A percentile compares a stretch with the other conserved stretches of the same genome.
These are phyloP conservation scores for Intubia oerlemansii DNA, from an alignment of 2,329 filamentous ascomycete genomes.

Conservation along the genomic window DNA sequence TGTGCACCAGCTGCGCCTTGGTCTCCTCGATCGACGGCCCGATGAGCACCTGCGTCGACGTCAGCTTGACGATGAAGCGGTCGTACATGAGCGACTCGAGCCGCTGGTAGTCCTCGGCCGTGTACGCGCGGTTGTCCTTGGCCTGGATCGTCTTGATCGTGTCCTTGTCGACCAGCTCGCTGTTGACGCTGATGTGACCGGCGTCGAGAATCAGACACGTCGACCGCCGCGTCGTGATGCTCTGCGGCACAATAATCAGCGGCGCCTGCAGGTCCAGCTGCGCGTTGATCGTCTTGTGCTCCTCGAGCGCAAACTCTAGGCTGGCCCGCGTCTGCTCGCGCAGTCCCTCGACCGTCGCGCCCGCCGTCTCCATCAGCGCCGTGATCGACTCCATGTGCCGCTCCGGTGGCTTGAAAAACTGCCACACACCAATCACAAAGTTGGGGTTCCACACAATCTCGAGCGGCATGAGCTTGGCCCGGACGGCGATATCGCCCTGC, in stretches of 20 bases:
- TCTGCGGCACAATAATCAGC: conserved; percentile 89
- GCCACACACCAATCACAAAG: conserved; percentile 73
- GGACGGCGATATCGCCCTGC: conserved; percentile 76
- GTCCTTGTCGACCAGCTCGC: conserved; percentile 80
- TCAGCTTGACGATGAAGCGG: conserved; percentile 79
- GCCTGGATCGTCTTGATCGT: conserved; percentile 76
- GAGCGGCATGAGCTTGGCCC: conserved; percentile 79
- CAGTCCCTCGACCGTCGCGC: conserved; percentile 85
- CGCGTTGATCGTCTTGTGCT: conserved; percentile 95
- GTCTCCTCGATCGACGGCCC: conserved; percentile 84
- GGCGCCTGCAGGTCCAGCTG: conserved; percentile 90
- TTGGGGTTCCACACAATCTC: conserved; percentile 96
- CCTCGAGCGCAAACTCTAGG: conserved; percentile 85
- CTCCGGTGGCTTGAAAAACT: conserved; percentile 92
- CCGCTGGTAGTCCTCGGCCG: conserved; percentile 68
- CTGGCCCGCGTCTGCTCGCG: conserved; percentile 90
- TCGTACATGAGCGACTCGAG: conserved; percentile 95
- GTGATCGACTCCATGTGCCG: conserved; percentile 97
- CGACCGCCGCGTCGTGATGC: conserved; percentile 58
- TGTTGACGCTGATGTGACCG: conserved; percentile 85
- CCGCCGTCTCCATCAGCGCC: conserved; percentile 85
- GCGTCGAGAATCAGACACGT: conserved; percentile 90
- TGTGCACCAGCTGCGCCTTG: conserved; percentile 53
- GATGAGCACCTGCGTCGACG: conserved; percentile 88
- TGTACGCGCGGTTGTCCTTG: conserved; percentile 75